These are phyloP conservation scores for Boletus subparvulus DNA, from an alignment of 768 basidiomycete species.

Conservation along the genomic window DNA sequence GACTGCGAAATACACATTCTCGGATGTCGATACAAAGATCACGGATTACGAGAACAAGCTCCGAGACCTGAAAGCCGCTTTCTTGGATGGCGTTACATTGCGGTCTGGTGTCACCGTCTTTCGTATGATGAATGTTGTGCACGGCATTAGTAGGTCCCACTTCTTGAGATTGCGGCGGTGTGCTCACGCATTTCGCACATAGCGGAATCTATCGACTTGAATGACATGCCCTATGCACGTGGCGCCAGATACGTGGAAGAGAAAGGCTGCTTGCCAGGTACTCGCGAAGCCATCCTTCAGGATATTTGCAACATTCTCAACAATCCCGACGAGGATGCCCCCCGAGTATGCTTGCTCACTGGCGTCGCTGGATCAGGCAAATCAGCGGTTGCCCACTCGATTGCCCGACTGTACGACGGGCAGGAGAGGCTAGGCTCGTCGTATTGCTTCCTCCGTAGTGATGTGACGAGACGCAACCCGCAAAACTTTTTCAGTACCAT, in stretches of 20 bases:
- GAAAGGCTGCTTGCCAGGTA: conserved; percentile 21
- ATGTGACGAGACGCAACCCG: conserved; percentile 18
- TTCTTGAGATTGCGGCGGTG: neutral
- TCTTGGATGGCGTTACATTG: conserved; percentile 17
- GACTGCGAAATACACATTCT: conserved; percentile 17
- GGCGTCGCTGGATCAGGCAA: conserved; percentile 33
- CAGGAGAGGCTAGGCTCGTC: conserved; percentile 33
- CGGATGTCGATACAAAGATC: conserved; percentile 19
- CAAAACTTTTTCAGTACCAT: conserved; percentile 35
- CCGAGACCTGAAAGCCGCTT: conserved; percentile 15
- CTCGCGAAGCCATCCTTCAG: conserved; percentile 16
- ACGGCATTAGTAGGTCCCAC: conserved; percentile 3
- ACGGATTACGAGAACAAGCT: conserved; percentile 18
- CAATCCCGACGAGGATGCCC: conserved; percentile 8
- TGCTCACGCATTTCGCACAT: neutral
- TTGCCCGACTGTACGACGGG: conserved; percentile 27
- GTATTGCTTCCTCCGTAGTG: conserved; percentile 27
- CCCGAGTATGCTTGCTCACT: conserved; percentile 28
- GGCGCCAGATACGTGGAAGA: conserved; percentile 25
- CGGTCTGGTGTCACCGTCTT: conserved; percentile 18
- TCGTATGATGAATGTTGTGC: conserved; percentile 19
- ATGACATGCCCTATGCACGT: conserved; percentile 19
- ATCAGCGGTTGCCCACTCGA: conserved; percentile 32
- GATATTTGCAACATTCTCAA: conserved; percentile 21
- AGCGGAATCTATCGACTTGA: conserved; percentile 21